Evolutionary conservation across 768 basidiomycete species (phyloP).

Genomic region (Kockovaella imperatae): DNA sequence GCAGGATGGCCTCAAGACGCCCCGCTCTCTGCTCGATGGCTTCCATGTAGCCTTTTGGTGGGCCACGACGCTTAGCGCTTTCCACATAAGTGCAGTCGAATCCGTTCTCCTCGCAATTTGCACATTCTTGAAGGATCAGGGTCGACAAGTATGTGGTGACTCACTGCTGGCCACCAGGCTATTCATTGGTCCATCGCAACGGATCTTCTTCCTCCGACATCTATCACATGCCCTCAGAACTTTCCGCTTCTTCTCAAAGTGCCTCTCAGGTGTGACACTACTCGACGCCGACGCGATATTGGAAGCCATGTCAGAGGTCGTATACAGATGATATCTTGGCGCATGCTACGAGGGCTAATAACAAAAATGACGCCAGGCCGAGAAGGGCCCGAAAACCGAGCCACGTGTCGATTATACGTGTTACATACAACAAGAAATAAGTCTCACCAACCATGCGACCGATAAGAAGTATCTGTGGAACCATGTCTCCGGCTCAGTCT

Average conservation of each 20-base stretch:
- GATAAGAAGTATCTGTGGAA: conserved; percentile 31
- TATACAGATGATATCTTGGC: too few species aligned
- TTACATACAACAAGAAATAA: neutral
- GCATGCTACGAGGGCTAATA: too few species aligned
- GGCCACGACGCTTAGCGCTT: conserved; percentile 40
- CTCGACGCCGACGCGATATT: too few species aligned
- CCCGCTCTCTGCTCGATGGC: conserved; percentile 41
- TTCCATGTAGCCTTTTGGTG: conserved; percentile 41
- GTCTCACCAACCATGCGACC: conserved; percentile 35
- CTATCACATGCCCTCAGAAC: conserved; percentile 66
- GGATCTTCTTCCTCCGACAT: conserved; percentile 78
- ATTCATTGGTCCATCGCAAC: conserved; percentile 51
- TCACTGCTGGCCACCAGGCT: conserved; percentile 26
- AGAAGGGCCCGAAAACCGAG: too few species aligned
- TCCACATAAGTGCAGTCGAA: conserved; percentile 53
- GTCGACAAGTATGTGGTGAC: conserved; percentile 2
- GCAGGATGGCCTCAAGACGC: conserved; percentile 35
- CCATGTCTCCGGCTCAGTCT: conserved; percentile 20
- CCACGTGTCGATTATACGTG: neutral
- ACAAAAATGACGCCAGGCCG: too few species aligned
- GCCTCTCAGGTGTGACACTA: too few species aligned
- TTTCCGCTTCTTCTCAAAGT: conserved; percentile 39
- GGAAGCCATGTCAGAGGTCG: neutral
- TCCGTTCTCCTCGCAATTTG: conserved; percentile 34
- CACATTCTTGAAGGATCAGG: conserved; percentile 27